Base-by-base conservation (phyloP, 1,284 basidiomycete genomes). In the Sanghuangporus sanghuang region DNA sequence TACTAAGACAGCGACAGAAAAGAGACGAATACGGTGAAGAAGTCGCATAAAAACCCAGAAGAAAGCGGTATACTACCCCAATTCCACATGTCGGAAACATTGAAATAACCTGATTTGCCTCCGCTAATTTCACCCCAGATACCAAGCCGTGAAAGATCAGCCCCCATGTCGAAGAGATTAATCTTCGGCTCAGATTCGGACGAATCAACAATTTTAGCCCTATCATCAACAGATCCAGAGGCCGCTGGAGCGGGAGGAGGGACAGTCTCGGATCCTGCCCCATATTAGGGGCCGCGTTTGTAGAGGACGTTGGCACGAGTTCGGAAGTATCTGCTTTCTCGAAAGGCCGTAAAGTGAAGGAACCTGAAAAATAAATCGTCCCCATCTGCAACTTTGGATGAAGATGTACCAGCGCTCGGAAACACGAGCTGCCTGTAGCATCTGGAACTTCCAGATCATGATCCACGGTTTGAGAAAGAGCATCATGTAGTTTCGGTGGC, bases 91-190 rank as follows among this genome's bases (percentile, higher is more conserved):
- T 77, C 79, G 40, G 79, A 67, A 65, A 67, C 64, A 62, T 86
- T 84, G 73, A 84, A 90, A 72, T 87, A 90, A 61, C 84, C 79
- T 27, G 85, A 82, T 76, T 90, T 87, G 54, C 88, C 88, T 52
- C 87, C 88, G 68, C 90, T 87, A 53, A 92, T 84, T 71, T 89
- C 87, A 70, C 83, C 83, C 78, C 83, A 84, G 60, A 81, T 73
- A 53, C 85, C 85, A 40, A 87, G 74, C 53, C 84, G 79, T 64
- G 88, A 76, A 49, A 79, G 75, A 71, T 89, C 86, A n/a, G 59
- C 35, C 16, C 39, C 46, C 14, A 42, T 12, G 6, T 63, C 62
- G 54, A 40, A 63, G 32, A 53, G 35, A 16, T 57, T 62, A n/a
- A 14, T 53, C 56, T 39, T 58, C 36, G 42, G 61, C 57, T 64